Evolutionary conservation across 2,329 filamentous ascomycete species (phyloP).

Genomic region (Akanthomyces lecanii): DNA sequence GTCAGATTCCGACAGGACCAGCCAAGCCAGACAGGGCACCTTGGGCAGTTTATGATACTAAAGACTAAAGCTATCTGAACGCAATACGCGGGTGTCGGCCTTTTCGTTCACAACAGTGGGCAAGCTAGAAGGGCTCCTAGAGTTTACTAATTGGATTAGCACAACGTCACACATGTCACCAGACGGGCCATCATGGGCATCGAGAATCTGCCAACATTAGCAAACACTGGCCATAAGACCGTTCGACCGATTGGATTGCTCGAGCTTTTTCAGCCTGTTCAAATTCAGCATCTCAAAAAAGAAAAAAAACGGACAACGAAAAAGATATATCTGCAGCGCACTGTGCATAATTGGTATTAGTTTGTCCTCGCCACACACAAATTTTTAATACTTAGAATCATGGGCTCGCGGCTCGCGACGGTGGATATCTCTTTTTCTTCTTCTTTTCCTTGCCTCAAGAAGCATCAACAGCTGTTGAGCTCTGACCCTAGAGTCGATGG

Average conservation of each 20-base stretch:
- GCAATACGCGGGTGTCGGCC: too few relatives aligned
- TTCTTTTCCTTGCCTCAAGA: neutral
- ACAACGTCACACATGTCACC: neutral
- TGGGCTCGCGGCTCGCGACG: conserved; percentile 10
- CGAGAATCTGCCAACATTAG: conserved; percentile 12
- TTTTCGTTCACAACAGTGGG: neutral
- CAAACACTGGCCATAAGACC: neutral
- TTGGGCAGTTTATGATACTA: too few relatives aligned
- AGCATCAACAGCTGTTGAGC: neutral
- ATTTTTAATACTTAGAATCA: conserved; percentile 10
- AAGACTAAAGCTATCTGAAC: too few relatives aligned
- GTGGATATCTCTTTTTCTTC: neutral
- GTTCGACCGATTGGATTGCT: neutral
- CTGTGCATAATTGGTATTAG: conserved; percentile 16
- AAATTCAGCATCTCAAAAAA: conserved; percentile 8
- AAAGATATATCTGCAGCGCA: conserved; percentile 3
- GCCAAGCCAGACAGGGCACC: too few relatives aligned
- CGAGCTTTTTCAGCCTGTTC: conserved; percentile 5
- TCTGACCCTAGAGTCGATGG: conserved; percentile 15
- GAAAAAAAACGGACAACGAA: neutral
- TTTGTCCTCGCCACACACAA: neutral
- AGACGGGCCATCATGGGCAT: too few relatives aligned
- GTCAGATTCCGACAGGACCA: too few relatives aligned
- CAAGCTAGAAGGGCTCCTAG: neutral
- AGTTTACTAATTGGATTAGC: neutral